Evolutionary conservation across 352 stramenopile species (phyloP).

Genomic region (Phytophthora melonis): DNA sequence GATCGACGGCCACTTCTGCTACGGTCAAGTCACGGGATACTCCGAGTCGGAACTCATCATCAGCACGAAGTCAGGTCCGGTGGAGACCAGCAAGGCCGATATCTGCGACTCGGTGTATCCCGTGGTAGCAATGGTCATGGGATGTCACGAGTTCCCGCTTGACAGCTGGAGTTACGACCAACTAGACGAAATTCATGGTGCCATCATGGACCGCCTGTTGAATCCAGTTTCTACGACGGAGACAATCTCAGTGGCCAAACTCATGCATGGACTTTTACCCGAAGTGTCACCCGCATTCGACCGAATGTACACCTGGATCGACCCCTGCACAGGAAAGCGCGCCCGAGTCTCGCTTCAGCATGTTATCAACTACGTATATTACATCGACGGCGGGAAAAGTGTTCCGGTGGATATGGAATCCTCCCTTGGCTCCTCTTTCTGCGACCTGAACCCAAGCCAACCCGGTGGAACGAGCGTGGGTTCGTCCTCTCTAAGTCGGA

Average conservation of each 20-base stretch:
- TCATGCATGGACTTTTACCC: not conserved
- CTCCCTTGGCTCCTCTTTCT: not conserved
- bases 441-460: not conserved
- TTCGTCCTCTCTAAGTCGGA: too few species aligned
- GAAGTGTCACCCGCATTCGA: not conserved
- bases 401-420: not conserved
- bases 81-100: not conserved
- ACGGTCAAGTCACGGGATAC: constrained; percentile 3
- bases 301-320: not conserved
- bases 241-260: not conserved
- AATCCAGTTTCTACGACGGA: not conserved
- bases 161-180: not conserved
- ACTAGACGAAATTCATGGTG: not conserved
- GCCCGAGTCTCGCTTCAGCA: not conserved
- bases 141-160: constrained; percentile 2
- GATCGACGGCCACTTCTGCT: not conserved
- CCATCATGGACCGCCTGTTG: not conserved
- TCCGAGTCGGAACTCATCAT: not conserved
- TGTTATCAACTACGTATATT: not conserved
- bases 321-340: not conserved
- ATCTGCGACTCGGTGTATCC: constrained; percentile 1
- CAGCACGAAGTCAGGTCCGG: not conserved
- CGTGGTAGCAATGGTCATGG: constrained; percentile 6
- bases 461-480: too few species aligned
- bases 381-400: not conserved